Evolutionary conservation across 2,329 filamentous ascomycete species (phyloP).

Genomic region (Curvularia sp.): DNA sequence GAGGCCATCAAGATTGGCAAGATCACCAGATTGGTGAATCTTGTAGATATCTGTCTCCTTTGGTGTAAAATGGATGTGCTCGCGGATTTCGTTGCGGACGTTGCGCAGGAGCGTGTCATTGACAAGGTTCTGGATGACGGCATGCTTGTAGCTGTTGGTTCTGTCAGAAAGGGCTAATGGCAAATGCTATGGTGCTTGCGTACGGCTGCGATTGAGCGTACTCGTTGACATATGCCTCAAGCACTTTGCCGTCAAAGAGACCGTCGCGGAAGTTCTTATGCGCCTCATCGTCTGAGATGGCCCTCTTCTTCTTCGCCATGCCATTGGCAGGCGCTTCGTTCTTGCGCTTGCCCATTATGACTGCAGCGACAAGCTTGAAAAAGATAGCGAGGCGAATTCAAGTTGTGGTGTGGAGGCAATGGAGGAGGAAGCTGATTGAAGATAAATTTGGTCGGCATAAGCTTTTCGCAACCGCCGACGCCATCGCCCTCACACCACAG

Average conservation of each 20-base stretch:
- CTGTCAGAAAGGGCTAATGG: conserved; percentile 12
- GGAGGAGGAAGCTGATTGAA: conserved; percentile 12
- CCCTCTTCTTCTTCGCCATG: conserved; percentile 54
- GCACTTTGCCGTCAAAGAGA: conserved; percentile 48
- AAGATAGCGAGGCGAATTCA: conserved; percentile 25
- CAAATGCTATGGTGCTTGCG: conserved; percentile 14
- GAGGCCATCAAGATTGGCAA: conserved; percentile 94
- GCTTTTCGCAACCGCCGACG: conserved; percentile 18
- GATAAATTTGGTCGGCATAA: conserved; percentile 27
- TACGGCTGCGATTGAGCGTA: conserved; percentile 52
- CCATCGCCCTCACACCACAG: conserved; percentile 24
- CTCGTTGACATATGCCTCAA: conserved; percentile 44
- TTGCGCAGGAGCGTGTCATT: conserved; percentile 80
- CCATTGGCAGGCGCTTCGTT: conserved; percentile 48
- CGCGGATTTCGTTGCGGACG: conserved; percentile 86
- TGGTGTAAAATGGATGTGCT: conserved; percentile 92
- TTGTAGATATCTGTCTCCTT: conserved; percentile 99
- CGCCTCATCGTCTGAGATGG: conserved; percentile 51
- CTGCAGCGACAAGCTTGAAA: conserved; percentile 23
- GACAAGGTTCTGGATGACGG: conserved; percentile 83
- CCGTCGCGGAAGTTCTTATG: conserved; percentile 49
- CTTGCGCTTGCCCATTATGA: conserved; percentile 52
- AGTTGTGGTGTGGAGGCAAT: conserved; percentile 11
- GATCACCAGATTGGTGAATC: conserved; percentile 97
- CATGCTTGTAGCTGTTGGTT: conserved; percentile 77